Conservation (phyloP, 805 yeast species). For the Spathaspora girioi region DNA sequence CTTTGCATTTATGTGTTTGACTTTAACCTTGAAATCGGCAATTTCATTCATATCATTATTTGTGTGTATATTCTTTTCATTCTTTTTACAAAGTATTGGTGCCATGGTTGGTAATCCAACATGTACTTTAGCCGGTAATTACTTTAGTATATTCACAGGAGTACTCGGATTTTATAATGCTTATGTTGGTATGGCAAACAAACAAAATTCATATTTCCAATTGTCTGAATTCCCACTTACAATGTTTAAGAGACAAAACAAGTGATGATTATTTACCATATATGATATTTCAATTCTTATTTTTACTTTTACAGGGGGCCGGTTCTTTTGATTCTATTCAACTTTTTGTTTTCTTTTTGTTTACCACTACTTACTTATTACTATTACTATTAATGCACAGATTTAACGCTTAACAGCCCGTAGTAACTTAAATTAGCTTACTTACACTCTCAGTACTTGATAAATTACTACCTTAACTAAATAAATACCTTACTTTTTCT, state of each 20-base stretch:
- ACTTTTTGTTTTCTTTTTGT: not conserved
- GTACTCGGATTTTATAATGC: slow-evolving; percentile 61
- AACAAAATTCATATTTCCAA: slow-evolving; percentile 54
- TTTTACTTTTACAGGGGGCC: not conserved
- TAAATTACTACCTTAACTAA: not conserved
- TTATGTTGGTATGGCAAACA: slow-evolving; percentile 56
- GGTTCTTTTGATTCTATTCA: not conserved
- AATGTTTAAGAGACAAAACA: slow-evolving; percentile 7
- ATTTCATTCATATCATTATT: slow-evolving; percentile 50
- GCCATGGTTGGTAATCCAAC: slow-evolving; percentile 45
- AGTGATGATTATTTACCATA: not conserved
- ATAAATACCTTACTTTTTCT: not conserved
- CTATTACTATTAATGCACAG: not conserved
- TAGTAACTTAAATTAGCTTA: too few relatives aligned
- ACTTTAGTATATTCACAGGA: slow-evolving; percentile 53
- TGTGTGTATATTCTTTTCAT: slow-evolving; percentile 50
- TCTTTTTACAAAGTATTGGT: slow-evolving; percentile 40
- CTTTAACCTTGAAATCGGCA: slow-evolving; percentile 53
- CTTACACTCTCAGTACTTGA: too few relatives aligned
- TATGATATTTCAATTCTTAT: not conserved
- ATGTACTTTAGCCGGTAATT: slow-evolving; percentile 57
- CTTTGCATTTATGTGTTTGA: slow-evolving; percentile 55
- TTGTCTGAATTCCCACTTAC: slow-evolving; percentile 43
- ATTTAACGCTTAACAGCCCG: not conserved
- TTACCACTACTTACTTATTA: not conserved